phyloP scores from a whole-genome alignment of 768 basidiomycete species.

The Auriculariales sp. region DNA sequence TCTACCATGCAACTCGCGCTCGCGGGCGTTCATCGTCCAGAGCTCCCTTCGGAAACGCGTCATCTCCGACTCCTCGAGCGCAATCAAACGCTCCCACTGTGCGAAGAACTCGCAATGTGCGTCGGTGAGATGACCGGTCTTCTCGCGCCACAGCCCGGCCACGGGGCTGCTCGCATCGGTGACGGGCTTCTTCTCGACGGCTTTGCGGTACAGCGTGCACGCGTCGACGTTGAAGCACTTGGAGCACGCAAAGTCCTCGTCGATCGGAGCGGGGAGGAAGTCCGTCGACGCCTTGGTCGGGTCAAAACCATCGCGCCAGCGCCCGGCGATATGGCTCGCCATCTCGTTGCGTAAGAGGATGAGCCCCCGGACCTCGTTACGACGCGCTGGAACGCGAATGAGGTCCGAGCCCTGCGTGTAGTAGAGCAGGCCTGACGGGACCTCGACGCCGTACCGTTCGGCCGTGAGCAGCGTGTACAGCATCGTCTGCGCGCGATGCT shows the following conservation, averaged over 20 bases:
- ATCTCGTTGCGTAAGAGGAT: slow-evolving; percentile 75
- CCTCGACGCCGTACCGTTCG: slow-evolving; percentile 72
- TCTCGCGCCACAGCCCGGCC: slow-evolving; percentile 38
- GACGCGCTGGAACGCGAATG: slow-evolving; percentile 59
- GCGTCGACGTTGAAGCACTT: slow-evolving; percentile 70
- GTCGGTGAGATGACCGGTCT: slow-evolving; percentile 66
- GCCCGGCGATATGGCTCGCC: slow-evolving; percentile 44
- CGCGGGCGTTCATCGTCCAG: slow-evolving; percentile 77
- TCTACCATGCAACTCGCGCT: slow-evolving; percentile 69
- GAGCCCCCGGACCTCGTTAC: slow-evolving; percentile 76
- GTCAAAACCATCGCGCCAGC: slow-evolving; percentile 1
- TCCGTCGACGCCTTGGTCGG: slow-evolving; percentile 12
- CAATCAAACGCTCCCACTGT: slow-evolving; percentile 77
- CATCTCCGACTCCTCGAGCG: slow-evolving; percentile 78
- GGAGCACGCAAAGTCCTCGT: slow-evolving; percentile 64
- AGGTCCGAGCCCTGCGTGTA: slow-evolving; percentile 90
- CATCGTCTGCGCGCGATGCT: slow-evolving; percentile 97
- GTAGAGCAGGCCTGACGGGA: slow-evolving; percentile 75
- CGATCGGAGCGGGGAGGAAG: slow-evolving; percentile 79
- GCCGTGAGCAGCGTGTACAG: slow-evolving; percentile 82
- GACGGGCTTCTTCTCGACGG: slow-evolving; percentile 46
- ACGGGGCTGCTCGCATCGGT: slow-evolving; percentile 38
- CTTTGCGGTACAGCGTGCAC: slow-evolving; percentile 90
- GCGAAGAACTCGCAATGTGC: slow-evolving; percentile 67
- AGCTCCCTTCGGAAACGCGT: slow-evolving; percentile 77